Percentiles rank a stretch among this genome's conserved stretches.
Evolutionary conservation across 179 eudicot genomes (phyloP).

Genomic region (Patellifolia procumbens): DNA sequence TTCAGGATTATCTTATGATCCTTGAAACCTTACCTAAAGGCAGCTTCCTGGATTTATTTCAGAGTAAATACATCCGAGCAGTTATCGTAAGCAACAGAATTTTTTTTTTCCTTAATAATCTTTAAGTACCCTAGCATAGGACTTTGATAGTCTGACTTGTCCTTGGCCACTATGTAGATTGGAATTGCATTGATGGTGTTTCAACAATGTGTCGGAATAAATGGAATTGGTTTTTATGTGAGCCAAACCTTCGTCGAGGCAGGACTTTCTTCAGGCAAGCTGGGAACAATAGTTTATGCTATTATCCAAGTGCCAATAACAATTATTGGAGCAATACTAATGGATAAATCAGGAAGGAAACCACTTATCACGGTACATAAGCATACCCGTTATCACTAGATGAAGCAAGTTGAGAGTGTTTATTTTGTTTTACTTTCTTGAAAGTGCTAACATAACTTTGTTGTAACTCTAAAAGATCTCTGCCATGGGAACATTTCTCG

Average conservation of each 20-base stretch:
- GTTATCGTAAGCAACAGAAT: conserved; percentile 59
- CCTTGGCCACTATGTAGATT: conserved; percentile 37
- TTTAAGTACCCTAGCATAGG: neutral
- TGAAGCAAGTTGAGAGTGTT: neutral
- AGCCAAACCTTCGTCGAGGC: conserved; percentile 67
- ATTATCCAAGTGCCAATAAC: conserved; percentile 54
- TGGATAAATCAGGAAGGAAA: conserved; percentile 82
- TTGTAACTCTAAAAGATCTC: conserved; percentile 48
- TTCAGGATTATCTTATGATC: conserved; percentile 44
- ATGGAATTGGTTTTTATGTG: conserved; percentile 74
- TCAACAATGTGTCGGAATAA: conserved; percentile 85
- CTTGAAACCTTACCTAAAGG: conserved; percentile 61
- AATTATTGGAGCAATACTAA: conserved; percentile 58
- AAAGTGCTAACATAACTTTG: neutral
- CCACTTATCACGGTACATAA: conserved; percentile 59
- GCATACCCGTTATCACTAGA: neutral
- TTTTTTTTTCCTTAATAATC: neutral
- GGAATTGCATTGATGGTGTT: conserved; percentile 81
- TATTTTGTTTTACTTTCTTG: neutral
- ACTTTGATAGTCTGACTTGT: neutral
- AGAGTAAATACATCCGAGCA: conserved; percentile 54
- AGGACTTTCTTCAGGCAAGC: conserved; percentile 63
- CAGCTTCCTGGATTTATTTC: conserved; percentile 53
- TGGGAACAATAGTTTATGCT: conserved; percentile 69
- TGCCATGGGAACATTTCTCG: conserved; percentile 62